Conservation (phyloP, 208 protist species). For the Leishmania martiniquensis region DNA sequence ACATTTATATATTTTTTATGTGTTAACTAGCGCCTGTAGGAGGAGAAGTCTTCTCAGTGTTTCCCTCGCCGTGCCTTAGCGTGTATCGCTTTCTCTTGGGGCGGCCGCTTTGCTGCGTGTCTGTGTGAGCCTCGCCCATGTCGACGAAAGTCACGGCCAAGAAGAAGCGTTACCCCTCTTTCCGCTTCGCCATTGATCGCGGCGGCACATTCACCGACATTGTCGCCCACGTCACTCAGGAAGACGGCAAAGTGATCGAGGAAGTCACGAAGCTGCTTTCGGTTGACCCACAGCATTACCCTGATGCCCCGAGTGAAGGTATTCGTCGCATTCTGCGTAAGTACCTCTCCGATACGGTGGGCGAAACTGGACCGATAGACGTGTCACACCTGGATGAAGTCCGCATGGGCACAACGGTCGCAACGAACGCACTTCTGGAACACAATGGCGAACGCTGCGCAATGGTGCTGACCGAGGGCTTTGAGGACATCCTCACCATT, state of each 20-base stretch:
- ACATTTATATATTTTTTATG: too few species aligned
- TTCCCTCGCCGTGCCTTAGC: too few species aligned
- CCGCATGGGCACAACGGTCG: slow-evolving; percentile 97
- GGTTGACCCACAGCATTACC: slow-evolving; percentile 93
- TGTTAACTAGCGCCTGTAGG: too few species aligned
- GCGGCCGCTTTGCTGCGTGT: neutral
- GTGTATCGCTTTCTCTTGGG: too few species aligned
- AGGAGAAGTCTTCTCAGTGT: too few species aligned
- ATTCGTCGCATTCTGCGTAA: slow-evolving; percentile 91
- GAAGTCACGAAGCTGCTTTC: slow-evolving; percentile 94
- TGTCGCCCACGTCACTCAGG: slow-evolving; percentile 72
- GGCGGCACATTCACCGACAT: slow-evolving; percentile 97
- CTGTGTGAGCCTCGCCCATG: neutral
- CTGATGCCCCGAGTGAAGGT: slow-evolving; percentile 95
- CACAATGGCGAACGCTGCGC: slow-evolving; percentile 92
- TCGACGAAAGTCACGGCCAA: neutral
- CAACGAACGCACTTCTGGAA: slow-evolving; percentile 97
- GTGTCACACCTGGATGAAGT: slow-evolving; percentile 86
- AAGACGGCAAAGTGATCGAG: slow-evolving; percentile 25
- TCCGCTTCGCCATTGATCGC: slow-evolving; percentile 92
- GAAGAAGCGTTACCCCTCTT: slow-evolving; percentile 35
- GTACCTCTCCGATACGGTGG: slow-evolving; percentile 38
- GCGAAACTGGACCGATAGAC: slow-evolving; percentile 53
- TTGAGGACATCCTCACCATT: slow-evolving; percentile 94
- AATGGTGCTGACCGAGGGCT: slow-evolving; percentile 93